Evolutionary conservation across 2,329 filamentous ascomycete species (phyloP).

Genomic region (Aureobasidium lini): DNA sequence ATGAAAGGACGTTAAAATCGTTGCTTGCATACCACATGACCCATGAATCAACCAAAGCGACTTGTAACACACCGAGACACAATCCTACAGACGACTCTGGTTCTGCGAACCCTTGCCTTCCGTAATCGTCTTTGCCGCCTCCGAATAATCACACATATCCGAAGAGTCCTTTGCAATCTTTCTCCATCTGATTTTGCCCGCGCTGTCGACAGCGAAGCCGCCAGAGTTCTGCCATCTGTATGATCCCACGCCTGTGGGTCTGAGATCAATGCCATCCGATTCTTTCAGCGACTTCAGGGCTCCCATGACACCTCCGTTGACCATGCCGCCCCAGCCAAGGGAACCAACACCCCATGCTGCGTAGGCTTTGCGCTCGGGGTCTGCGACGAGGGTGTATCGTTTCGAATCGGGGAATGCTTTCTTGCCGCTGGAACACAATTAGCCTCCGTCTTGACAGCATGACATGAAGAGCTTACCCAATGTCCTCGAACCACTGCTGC

Average conservation of each 20-base stretch:
- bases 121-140: constrained; percentile 31
- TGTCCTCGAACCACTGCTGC: constrained; percentile 45
- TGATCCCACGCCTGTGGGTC: constrained; percentile 43
- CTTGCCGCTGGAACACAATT: constrained; percentile 18
- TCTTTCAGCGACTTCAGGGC: constrained; percentile 16
- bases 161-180: constrained; percentile 42
- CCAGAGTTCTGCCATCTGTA: constrained; percentile 61
- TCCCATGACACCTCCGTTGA: constrained; percentile 31
- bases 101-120: not conserved
- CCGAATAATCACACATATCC: constrained; percentile 48
- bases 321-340: constrained; percentile 54
- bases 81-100: not conserved
- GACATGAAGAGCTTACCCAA: constrained; percentile 8
- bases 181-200: constrained; percentile 48
- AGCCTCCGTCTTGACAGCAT: not conserved
- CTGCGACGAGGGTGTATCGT: constrained; percentile 47
- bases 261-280: constrained; percentile 16
- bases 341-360: constrained; percentile 59
- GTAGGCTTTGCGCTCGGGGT: constrained; percentile 54
- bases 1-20: no score
- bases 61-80: no score
- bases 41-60: no score
- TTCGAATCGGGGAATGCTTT: constrained; percentile 12
- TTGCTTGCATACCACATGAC: no score
- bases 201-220: constrained; percentile 52